phyloP scores from a whole-genome alignment of 208 protist species.

The Trypanosoma conorhini region DNA sequence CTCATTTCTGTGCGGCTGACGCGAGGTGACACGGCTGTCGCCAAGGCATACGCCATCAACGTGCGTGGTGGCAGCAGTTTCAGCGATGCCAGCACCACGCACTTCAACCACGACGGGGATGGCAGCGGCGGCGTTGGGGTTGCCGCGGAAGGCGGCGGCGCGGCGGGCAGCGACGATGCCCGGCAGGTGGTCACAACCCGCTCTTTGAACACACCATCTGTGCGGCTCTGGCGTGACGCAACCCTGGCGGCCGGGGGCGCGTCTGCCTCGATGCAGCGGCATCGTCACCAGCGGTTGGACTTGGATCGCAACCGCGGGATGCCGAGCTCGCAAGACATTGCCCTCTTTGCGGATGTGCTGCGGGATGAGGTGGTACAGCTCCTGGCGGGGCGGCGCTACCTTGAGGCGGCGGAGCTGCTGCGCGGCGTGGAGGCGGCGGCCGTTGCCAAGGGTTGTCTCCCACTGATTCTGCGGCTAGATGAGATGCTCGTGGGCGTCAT shows the following conservation, averaged over 20 bases:
- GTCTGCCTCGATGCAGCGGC: conserved; percentile 1
- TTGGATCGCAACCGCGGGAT: conserved; percentile 7
- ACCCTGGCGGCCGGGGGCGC: conserved; percentile 18
- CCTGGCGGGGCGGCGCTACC: conserved; percentile 64
- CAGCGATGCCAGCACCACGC: not conserved
- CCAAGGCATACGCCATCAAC: not conserved
- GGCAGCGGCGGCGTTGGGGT: not conserved
- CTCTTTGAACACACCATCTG: conserved; percentile 60
- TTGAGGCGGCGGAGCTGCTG: conserved; percentile 71
- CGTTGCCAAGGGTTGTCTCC: conserved; percentile 48
- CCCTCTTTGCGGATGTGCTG: conserved; percentile 65
- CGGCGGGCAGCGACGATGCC: not conserved
- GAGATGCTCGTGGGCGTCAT: conserved; percentile 57
- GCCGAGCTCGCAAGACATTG: conserved; percentile 36
- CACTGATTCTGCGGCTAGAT: conserved; percentile 69
- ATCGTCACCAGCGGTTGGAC: not conserved
- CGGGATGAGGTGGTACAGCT: conserved; percentile 67
- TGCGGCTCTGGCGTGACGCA: conserved; percentile 58
- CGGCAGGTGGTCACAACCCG: conserved; percentile 53
- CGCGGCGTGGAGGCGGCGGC: conserved; percentile 58
- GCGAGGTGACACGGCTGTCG: not conserved
- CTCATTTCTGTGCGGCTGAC: conserved; percentile 17
- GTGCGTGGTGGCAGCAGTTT: not conserved
- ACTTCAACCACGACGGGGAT: not conserved
- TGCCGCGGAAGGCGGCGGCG: not conserved